Percentiles rank a stretch among this genome's conserved stretches.
These are phyloP conservation scores for Aureobasidium sp. DNA, from an alignment of 2,329 filamentous ascomycete genomes.

Conservation along the genomic window DNA sequence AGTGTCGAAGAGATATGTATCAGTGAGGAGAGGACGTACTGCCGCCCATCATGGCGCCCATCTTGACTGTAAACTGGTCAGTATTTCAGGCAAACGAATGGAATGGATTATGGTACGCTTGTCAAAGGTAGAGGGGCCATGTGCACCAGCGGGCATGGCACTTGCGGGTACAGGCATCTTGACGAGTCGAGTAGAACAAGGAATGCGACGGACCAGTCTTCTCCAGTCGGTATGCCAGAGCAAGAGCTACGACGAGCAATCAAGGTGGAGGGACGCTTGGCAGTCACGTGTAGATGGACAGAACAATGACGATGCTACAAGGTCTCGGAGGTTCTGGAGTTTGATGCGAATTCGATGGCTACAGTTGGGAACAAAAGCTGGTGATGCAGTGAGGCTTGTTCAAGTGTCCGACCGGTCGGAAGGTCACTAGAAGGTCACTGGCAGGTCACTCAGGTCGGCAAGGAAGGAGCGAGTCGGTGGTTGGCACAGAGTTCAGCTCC, in stretches of 20 bases:
- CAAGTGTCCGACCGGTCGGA: background rate
- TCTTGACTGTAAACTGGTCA: slow-evolving; percentile 61
- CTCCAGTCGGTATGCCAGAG: background rate
- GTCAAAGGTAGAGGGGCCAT: slow-evolving; percentile 60
- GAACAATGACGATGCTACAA: background rate
- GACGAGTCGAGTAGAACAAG: background rate
- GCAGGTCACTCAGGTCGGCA: background rate
- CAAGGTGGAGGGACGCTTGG: slow-evolving; percentile 2
- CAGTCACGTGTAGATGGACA: background rate
- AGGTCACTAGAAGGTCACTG: background rate
- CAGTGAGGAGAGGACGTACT: slow-evolving; percentile 54
- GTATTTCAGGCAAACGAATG: slow-evolving; percentile 17
- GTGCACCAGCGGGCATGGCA: slow-evolving; percentile 30
- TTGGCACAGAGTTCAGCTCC: slow-evolving; percentile 2
- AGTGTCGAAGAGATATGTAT: slow-evolving; percentile 4
- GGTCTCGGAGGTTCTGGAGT: background rate
- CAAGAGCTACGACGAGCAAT: background rate
- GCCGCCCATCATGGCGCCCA: slow-evolving; percentile 97
- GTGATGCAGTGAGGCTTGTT: background rate
- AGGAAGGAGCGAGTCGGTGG: background rate
- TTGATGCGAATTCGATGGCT: background rate
- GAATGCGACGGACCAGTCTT: background rate
- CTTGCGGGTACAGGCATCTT: slow-evolving; percentile 52
- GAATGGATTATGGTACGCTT: slow-evolving; percentile 48
- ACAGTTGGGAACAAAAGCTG: background rate